Evolutionary conservation across 352 stramenopile genomes (phyloP).

Genomic region (Pythium plurisporium): DNA sequence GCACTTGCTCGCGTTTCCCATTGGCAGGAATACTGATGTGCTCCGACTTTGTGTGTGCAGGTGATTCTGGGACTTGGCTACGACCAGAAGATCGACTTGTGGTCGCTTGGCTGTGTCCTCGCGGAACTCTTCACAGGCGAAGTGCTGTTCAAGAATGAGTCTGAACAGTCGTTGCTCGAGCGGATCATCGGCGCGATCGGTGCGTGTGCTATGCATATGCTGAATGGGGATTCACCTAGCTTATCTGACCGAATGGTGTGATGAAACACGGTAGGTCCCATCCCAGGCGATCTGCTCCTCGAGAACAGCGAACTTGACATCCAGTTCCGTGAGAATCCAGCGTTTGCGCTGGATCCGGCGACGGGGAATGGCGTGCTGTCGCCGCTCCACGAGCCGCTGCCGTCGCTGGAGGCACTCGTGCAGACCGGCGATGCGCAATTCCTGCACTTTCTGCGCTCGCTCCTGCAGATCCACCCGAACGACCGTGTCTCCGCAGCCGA

Average conservation of each 20-base stretch:
- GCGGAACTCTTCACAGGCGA: slow-evolving; percentile 86
- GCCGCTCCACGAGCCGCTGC: slow-evolving; percentile 18
- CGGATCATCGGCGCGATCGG: slow-evolving; percentile 82
- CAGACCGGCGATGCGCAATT: slow-evolving; percentile 55
- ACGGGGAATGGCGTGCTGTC: slow-evolving; percentile 45
- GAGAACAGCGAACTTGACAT: slow-evolving; percentile 43
- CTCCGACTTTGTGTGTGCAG: slow-evolving; percentile 17
- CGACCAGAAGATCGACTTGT: slow-evolving; percentile 85
- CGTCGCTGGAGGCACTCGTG: slow-evolving; percentile 51
- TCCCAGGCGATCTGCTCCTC: slow-evolving; percentile 54
- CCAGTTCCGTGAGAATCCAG: slow-evolving; percentile 53
- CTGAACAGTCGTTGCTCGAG: slow-evolving; percentile 90
- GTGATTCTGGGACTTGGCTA: slow-evolving; percentile 96
- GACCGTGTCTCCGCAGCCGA: slow-evolving; percentile 44
- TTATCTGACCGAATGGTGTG: no score
- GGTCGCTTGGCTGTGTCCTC: slow-evolving; percentile 86
- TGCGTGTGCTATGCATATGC: no score
- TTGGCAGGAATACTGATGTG: not conserved
- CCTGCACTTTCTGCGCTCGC: slow-evolving; percentile 56
- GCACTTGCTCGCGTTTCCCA: not conserved
- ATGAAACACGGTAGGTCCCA: slow-evolving; percentile 32
- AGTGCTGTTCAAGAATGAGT: slow-evolving; percentile 86
- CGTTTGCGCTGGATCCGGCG: slow-evolving; percentile 45
- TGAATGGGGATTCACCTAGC: no score
- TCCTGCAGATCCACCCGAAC: slow-evolving; percentile 66